Percentiles rank a stretch among this genome's conserved stretches.
Conservation (phyloP, 2,329 filamentous ascomycete genomes). For the Polytolypa hystricis region DNA sequence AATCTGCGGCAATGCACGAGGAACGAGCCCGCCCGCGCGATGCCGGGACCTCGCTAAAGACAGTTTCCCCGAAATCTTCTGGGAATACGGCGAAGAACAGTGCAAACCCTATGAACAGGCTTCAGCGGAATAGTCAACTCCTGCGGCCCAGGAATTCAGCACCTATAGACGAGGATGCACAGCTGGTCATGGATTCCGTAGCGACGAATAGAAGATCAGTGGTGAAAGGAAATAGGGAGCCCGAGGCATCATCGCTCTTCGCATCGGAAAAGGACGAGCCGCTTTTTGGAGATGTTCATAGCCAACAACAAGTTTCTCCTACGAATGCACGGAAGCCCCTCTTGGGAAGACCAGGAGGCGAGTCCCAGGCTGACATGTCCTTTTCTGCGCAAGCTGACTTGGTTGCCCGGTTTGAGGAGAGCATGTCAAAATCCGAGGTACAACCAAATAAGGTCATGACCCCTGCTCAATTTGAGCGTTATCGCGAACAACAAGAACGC, state of each 20-base stretch:
- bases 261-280: background rate
- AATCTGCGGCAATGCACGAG: background rate
- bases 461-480: slow-evolving; percentile 72
- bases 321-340: background rate
- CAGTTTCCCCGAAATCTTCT: background rate
- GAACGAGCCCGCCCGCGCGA: background rate
- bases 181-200: background rate
- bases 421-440: slow-evolving; percentile 23
- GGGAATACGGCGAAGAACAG: background rate
- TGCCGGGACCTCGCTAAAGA: background rate
- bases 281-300: background rate
- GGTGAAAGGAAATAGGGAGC: background rate
- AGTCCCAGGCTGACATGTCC: slow-evolving; percentile 10
- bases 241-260: background rate
- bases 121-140: too few species aligned
- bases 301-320: background rate
- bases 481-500: slow-evolving; percentile 58
- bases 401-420: slow-evolving; percentile 35
- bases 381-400: slow-evolving; percentile 35
- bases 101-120: background rate
- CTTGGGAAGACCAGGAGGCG: too few species aligned
- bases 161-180: background rate
- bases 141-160: too few species aligned
- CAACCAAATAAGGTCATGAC: slow-evolving; percentile 73
- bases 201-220: background rate